phyloP scores from a whole-genome alignment of 73 alveolate species.

The Uronychia binucleata region DNA sequence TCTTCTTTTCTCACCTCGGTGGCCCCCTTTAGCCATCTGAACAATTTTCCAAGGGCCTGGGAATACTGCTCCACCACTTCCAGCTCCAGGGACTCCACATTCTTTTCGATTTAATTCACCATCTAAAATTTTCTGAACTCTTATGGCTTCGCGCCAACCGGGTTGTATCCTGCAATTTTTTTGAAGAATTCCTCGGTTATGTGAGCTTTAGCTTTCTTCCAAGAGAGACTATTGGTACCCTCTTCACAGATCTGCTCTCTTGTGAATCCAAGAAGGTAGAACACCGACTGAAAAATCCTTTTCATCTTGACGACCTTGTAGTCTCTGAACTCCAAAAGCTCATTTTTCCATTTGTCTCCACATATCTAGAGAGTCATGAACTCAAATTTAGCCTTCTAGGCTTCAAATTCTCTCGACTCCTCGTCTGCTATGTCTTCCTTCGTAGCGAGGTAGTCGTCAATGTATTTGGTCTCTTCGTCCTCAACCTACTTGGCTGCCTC shows the following conservation, averaged over 20 bases:
- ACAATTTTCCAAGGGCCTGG: conserved; percentile 62
- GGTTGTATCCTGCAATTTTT: conserved; percentile 64
- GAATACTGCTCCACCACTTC: conserved; percentile 88
- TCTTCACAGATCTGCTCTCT: conserved; percentile 79
- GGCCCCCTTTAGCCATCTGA: conserved; percentile 64
- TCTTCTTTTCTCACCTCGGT: conserved; percentile 79
- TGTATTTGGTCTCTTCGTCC: conserved; percentile 76
- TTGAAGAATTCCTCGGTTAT: conserved; percentile 74
- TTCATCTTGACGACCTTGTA: conserved; percentile 85
- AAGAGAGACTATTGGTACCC: conserved; percentile 91
- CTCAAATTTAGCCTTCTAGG: conserved; percentile 54
- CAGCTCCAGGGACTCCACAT: conserved; percentile 51
- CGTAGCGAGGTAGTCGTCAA: conserved; percentile 57
- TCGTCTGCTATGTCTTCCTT: conserved; percentile 80
- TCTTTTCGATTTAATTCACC: conserved; percentile 78
- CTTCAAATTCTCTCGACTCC: conserved; percentile 65
- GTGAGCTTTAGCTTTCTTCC: conserved; percentile 88
- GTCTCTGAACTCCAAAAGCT: conserved; percentile 40
- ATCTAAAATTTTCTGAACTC: conserved; percentile 59
- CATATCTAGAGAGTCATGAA: conserved; percentile 45
- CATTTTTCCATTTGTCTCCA: conserved; percentile 32
- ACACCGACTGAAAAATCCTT: conserved; percentile 73
- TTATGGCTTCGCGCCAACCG: conserved; percentile 84
- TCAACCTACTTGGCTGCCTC: conserved; percentile 17
- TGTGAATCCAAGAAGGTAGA: conserved; percentile 73